Conservation (phyloP, 2,329 filamentous ascomycete species). For the Seiridium cupressi region DNA sequence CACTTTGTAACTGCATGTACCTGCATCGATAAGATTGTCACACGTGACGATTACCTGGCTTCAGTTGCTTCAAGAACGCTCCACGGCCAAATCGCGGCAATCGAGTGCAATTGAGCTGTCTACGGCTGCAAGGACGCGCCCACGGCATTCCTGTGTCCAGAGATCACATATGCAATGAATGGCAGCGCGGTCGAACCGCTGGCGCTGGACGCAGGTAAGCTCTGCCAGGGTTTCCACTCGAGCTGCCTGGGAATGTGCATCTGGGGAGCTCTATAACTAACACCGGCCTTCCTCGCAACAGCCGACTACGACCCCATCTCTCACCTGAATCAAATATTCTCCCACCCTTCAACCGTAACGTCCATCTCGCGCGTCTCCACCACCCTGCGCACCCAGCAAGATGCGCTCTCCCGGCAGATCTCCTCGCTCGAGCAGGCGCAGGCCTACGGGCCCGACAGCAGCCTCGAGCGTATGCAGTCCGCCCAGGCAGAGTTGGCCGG, state of each 20-base stretch:
- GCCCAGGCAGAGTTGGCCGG: slow-evolving; percentile 86
- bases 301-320: slow-evolving; percentile 88
- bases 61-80: neutral
- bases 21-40: neutral
- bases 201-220: slow-evolving; percentile 45
- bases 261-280: slow-evolving; percentile 10
- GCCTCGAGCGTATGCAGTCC: slow-evolving; percentile 85
- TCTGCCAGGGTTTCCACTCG: neutral
- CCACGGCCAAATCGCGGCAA: neutral
- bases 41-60: neutral
- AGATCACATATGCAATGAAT: slow-evolving; percentile 32
- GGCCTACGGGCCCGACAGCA: slow-evolving; percentile 81
- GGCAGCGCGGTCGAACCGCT: slow-evolving; percentile 30
- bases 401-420: slow-evolving; percentile 81
- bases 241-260: slow-evolving; percentile 19
- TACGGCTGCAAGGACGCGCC: neutral
- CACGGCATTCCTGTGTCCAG: too few species aligned
- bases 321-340: slow-evolving; percentile 91
- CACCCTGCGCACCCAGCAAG: slow-evolving; percentile 70
- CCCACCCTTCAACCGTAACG: slow-evolving; percentile 79
- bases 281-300: slow-evolving; percentile 19
- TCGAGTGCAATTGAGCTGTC: neutral
- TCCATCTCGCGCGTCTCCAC: slow-evolving; percentile 74
- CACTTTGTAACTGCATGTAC: neutral
- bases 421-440: slow-evolving; percentile 71